Evolutionary conservation across 1,284 basidiomycete genomes (phyloP), one percentile per base, ranked within the genome.

Genomic region (Porodaedalea pini): DNA sequence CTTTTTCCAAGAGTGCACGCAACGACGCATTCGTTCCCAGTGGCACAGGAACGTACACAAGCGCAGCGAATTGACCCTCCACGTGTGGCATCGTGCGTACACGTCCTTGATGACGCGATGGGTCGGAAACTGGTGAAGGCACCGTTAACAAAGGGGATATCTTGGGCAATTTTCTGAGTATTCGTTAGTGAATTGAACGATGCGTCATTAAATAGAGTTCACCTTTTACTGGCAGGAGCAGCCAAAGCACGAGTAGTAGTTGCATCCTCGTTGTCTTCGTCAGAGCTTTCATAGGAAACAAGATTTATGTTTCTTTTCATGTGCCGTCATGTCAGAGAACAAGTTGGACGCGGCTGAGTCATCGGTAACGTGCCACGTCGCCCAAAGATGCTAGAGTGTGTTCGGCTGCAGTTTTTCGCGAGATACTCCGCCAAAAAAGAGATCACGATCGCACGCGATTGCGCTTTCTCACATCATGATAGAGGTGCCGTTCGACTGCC

Each of bases 101-200:
- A n/a, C 92, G 80, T 13, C 91, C 91, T 72, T 92, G 89, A 66
- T 93, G 90, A 8, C 81, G 71, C 3, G 80, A 71, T 2, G 90
- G 89, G 63, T 88, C 71, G 66, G 90, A 86, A 6, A 78, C 64
- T 0, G 83, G 86, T 0, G 63, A 64, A 29, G 75, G 66, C 5
- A 75, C 65, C 2, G 72, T 64, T 41, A 90, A 67, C 32, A 78
- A 75, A 8, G 77, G 61, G 0, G 85, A 73, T 13, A 89, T 73
- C 31, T 74, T 59, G 0, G 88, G 88, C 1, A 90, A 73, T 66
- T 82, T 89, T 68, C 80, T 86, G 59, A 39, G 15, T 1, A 15
- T 27, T 4, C 3, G 32, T 13, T 56, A 34, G 51, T 21, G 8
- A 27, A 7, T 25, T 13, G 43, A 31, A 29, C 8, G 10, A 15